phyloP scores from a whole-genome alignment of 164 flowering plant species.

The Vitis rotundifolia region DNA sequence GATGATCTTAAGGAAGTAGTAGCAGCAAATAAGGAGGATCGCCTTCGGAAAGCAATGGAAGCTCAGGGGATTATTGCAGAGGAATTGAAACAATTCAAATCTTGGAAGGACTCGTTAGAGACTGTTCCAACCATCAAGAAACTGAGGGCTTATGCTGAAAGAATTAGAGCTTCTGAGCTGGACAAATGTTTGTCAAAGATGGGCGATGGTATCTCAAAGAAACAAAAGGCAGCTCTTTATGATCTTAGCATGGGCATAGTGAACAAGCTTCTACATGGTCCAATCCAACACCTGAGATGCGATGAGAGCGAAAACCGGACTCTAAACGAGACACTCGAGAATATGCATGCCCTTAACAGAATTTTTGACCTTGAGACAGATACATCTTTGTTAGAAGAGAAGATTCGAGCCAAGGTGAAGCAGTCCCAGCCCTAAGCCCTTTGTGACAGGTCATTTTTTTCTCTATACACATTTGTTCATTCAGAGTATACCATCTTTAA shows the following conservation, averaged over 20 bases:
- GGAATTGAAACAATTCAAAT: constrained; percentile 82
- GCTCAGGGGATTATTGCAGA: constrained; percentile 84
- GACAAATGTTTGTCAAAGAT: constrained; percentile 87
- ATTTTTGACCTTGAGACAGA: constrained; percentile 90
- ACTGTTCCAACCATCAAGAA: constrained; percentile 98
- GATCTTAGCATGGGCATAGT: constrained; percentile 89
- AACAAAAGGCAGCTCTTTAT: constrained; percentile 68
- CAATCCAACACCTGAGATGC: constrained; percentile 95
- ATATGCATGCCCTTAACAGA: constrained; percentile 93
- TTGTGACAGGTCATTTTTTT: neutral
- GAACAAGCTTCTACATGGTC: constrained; percentile 94
- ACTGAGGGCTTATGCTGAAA: constrained; percentile 83
- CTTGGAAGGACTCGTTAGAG: constrained; percentile 93
- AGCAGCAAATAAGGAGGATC: constrained; percentile 92
- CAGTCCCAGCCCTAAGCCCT: constrained; percentile 3
- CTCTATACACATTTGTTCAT: neutral
- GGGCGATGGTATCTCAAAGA: constrained; percentile 79
- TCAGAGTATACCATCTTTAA: no score
- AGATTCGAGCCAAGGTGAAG: constrained; percentile 15
- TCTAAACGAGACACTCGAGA: constrained; percentile 79
- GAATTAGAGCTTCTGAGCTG: constrained; percentile 71
- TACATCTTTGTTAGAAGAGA: constrained; percentile 41
- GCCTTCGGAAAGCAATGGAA: constrained; percentile 90
- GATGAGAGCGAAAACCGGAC: constrained; percentile 89
- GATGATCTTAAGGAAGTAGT: constrained; percentile 98